These are phyloP conservation scores for Phanerodontia chrysosporium DNA, from an alignment of 768 basidiomycete species.

Conservation along the genomic window DNA sequence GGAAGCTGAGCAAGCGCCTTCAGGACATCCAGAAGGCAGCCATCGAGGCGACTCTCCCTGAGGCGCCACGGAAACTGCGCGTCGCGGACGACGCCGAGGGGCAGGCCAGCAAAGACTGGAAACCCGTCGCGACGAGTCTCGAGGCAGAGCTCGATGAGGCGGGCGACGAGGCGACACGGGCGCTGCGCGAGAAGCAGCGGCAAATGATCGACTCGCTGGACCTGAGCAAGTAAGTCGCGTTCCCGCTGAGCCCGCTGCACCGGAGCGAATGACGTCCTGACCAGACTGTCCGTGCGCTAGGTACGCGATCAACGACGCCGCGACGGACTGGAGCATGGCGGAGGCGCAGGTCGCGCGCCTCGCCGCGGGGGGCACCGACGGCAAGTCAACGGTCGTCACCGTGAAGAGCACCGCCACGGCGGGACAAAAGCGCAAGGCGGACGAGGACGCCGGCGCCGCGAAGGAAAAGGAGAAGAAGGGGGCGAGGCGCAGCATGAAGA, in stretches of 20 bases:
- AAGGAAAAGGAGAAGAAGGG: conserved; percentile 17
- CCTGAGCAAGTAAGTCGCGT: conserved; percentile 68
- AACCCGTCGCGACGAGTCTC: conserved; percentile 26
- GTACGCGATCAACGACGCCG: conserved; percentile 68
- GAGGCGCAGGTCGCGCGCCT: conserved; percentile 65
- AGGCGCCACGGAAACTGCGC: conserved; percentile 28
- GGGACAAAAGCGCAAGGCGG: conserved; percentile 59
- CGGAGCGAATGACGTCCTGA: conserved; percentile 2
- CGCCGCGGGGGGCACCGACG: conserved; percentile 32
- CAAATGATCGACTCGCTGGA: conserved; percentile 88
- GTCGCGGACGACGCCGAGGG: conserved; percentile 22
- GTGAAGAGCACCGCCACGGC: conserved; percentile 46
- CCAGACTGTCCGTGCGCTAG: conserved; percentile 31
- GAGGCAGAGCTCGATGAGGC: conserved; percentile 47
- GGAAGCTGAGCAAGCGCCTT: conserved; percentile 75
- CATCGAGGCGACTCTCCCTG: conserved; percentile 60
- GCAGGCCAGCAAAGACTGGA: conserved; percentile 14
- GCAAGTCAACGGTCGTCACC: conserved; percentile 70
- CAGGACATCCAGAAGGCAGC: conserved; percentile 77
- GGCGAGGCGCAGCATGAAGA: conserved; percentile 42
- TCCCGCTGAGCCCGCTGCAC: not conserved
- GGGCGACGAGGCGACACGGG: conserved; percentile 57
- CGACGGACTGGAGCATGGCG: conserved; percentile 71
- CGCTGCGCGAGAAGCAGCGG: conserved; percentile 65
- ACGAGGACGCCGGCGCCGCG: conserved; percentile 30